Evolutionary conservation across 371 early-diverging fungal genomes (phyloP).

Genomic region (Apophysomyces sp.): DNA sequence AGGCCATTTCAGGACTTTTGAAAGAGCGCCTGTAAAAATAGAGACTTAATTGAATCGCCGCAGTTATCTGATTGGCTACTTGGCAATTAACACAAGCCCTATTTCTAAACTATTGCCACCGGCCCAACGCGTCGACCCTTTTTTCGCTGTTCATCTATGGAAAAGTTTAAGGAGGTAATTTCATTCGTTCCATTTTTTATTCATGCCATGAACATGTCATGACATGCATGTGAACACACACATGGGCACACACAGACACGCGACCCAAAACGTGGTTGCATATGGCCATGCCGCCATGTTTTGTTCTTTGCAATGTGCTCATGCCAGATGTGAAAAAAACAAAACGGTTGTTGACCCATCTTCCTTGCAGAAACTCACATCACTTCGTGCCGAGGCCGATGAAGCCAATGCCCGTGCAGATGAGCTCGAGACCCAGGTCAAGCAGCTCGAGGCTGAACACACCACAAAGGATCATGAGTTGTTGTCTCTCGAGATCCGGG

Average conservation of each 20-base stretch:
- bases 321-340: no score
- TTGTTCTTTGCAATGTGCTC: neutral
- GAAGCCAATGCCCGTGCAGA: constrained; percentile 67
- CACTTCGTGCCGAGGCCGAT: constrained; percentile 74
- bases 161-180: constrained; percentile 57
- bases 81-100: neutral
- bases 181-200: no score
- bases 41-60: neutral
- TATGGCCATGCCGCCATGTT: neutral
- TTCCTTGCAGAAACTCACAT: constrained; percentile 59
- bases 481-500: constrained; percentile 68
- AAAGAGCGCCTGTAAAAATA: no score
- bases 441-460: constrained; percentile 63
- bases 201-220: no score
- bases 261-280: no score
- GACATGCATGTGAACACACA: no score
- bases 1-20: no score
- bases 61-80: neutral
- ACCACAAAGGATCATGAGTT: constrained; percentile 77
- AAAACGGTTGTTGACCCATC: no score
- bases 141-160: constrained; percentile 27
- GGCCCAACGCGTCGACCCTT: neutral
- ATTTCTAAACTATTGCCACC: neutral
- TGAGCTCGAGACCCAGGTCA: constrained; percentile 63
- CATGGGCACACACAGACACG: no score